These are phyloP conservation scores for Didymella lethalis DNA, from an alignment of 2,329 filamentous ascomycete genomes.

Conservation along the genomic window DNA sequence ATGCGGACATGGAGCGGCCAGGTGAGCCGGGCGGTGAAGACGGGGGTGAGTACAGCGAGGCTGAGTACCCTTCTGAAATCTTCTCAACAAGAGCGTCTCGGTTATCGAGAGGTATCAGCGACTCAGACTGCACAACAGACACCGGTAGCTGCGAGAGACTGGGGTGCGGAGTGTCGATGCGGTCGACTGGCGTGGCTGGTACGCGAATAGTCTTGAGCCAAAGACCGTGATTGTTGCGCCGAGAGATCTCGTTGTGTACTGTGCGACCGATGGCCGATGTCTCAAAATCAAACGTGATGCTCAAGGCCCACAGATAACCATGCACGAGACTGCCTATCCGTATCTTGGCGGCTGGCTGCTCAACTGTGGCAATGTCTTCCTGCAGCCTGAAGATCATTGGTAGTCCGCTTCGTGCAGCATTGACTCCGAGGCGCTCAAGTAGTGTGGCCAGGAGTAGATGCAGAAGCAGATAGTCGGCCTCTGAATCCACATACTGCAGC, in stretches of 20 bases:
- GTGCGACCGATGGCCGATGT: slow-evolving; percentile 71
- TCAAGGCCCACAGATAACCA: slow-evolving; percentile 85
- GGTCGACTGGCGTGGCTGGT: slow-evolving; percentile 70
- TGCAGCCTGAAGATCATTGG: slow-evolving; percentile 91
- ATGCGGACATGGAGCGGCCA: slow-evolving; percentile 68
- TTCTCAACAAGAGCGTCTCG: slow-evolving; percentile 74
- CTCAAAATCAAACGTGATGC: slow-evolving; percentile 79
- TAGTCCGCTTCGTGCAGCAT: slow-evolving; percentile 77
- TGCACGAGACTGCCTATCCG: slow-evolving; percentile 85
- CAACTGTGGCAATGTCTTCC: slow-evolving; percentile 76
- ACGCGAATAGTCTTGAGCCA: slow-evolving; percentile 80
- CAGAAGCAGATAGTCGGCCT: slow-evolving; percentile 77
- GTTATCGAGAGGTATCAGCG: slow-evolving; percentile 77
- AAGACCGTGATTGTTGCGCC: slow-evolving; percentile 75
- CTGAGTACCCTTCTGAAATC: slow-evolving; percentile 75
- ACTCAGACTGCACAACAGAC: slow-evolving; percentile 42
- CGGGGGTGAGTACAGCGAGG: slow-evolving; percentile 68
- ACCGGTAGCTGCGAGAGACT: slow-evolving; percentile 34
- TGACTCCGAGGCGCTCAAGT: slow-evolving; percentile 80
- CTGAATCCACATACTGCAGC: slow-evolving; percentile 67
- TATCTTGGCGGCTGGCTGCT: slow-evolving; percentile 74
- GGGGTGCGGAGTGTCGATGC: slow-evolving; percentile 56
- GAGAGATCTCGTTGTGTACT: slow-evolving; percentile 77
- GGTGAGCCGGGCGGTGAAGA: slow-evolving; percentile 76
- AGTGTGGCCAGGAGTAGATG: slow-evolving; percentile 79